These are phyloP conservation scores for Apiospora hydei DNA, from an alignment of 2,329 filamentous ascomycete species.

Conservation along the genomic window DNA sequence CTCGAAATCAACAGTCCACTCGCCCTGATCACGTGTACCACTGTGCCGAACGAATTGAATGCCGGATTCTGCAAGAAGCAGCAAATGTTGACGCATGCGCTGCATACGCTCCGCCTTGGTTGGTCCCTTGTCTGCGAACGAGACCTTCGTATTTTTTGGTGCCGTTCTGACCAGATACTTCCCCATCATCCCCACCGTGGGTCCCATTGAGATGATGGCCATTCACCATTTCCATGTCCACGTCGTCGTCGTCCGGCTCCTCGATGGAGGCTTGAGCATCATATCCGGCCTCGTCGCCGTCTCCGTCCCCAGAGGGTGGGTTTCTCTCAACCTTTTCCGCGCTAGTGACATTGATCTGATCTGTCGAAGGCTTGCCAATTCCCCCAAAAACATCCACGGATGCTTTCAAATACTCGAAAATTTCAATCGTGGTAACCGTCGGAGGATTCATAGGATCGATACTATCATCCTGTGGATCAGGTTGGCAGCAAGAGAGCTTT, in stretches of 20 bases:
- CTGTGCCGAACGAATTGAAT: constrained; percentile 73
- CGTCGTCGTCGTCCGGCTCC: constrained; percentile 40
- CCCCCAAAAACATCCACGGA: constrained; percentile 61
- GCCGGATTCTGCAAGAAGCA: constrained; percentile 73
- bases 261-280: constrained; percentile 39
- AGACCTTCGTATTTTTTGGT: constrained; percentile 51
- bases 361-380: constrained; percentile 60
- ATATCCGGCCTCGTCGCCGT: constrained; percentile 34
- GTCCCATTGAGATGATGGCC: constrained; percentile 39
- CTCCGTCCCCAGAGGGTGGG: constrained; percentile 38
- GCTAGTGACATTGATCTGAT: constrained; percentile 51
- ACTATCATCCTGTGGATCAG: constrained; percentile 54
- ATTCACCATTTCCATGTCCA: constrained; percentile 26
- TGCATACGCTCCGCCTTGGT: constrained; percentile 56
- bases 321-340: constrained; percentile 54
- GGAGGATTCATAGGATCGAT: constrained; percentile 44
- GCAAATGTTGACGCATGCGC: constrained; percentile 75
- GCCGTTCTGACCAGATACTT: constrained; percentile 35
- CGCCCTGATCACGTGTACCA: constrained; percentile 67
- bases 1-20: constrained; percentile 88
- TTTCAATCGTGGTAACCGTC: constrained; percentile 60
- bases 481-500: constrained; percentile 71
- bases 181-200: constrained; percentile 27
- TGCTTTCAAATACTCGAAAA: constrained; percentile 62
- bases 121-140: constrained; percentile 57